Evolutionary conservation across 106 monocot genomes (phyloP).

Genomic region (Phalaenopsis equestris): DNA sequence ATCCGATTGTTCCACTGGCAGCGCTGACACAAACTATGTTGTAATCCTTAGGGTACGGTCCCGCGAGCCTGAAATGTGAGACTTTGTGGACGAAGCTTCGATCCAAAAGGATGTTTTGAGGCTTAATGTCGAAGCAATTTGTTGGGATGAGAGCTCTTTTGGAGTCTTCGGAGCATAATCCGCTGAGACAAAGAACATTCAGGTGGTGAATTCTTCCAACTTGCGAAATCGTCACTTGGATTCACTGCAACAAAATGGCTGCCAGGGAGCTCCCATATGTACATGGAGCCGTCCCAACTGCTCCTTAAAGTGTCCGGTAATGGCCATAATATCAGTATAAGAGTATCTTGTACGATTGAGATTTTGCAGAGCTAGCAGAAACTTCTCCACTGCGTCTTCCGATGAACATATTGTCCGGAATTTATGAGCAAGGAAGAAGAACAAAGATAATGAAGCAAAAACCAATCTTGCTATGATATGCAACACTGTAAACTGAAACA

Average conservation of each 20-base stretch:
- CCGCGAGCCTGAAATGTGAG: conserved; percentile 24
- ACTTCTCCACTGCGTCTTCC: conserved; percentile 37
- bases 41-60: conserved; percentile 10
- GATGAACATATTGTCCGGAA: conserved; percentile 10
- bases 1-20: conserved; percentile 20
- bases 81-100: conserved; percentile 14
- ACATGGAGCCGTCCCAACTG: conserved; percentile 41
- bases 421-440: conserved; percentile 27
- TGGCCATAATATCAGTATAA: conserved; percentile 29
- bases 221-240: conserved; percentile 44
- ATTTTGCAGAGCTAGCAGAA: conserved; percentile 25
- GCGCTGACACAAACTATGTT: conserved; percentile 10
- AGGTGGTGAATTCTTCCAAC: conserved; percentile 44
- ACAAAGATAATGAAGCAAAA: conserved; percentile 16
- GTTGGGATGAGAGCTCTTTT: conserved; percentile 30
- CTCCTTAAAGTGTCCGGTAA: conserved; percentile 37
- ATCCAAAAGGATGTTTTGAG: conserved; percentile 21
- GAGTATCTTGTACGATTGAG: conserved; percentile 27
- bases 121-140: conserved; percentile 35
- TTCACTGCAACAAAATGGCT: conserved; percentile 31
- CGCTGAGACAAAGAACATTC: conserved; percentile 33
- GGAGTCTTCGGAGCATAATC: conserved; percentile 42
- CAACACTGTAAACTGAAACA: background rate
- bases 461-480: conserved; percentile 15
- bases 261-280: conserved; percentile 23